Base-by-base conservation (phyloP, 108 stramenopile genomes). In the Fragilaria crotonensis region DNA sequence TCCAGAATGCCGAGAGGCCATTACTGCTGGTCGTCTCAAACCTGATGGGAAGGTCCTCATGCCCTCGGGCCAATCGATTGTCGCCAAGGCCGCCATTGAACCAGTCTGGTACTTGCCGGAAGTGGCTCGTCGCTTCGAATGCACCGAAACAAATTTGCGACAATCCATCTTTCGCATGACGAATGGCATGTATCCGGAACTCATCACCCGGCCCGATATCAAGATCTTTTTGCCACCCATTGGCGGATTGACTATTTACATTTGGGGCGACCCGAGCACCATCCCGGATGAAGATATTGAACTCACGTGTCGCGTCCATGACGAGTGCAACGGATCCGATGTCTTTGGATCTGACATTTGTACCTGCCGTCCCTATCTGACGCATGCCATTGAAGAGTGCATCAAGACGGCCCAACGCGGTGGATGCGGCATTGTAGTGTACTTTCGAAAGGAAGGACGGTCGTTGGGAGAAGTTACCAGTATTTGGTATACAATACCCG, bases 311-410 rank as follows among this genome's bases (percentile, higher is more conserved):
- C 82, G 95, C 36, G 95, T 99, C 19, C 98, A 99, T 74, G 98
- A 99, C 67, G 98, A 99, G 62, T 99, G 98, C 74, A 99, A 99
- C 57, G 98, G 98, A 32, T 83, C 80, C 49, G 98, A 99, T 66
- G 98, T 98, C 18, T 99, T 99, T 66, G 98, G 98, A 21, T 83
- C 77, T 25, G 97, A 98, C 63, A 98, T 98, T 60, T 98, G 97
- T 65, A 96, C 97, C 5, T 96, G 97, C 64, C 86, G 97, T 19
- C 98, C 98, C 0, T 99, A 98, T 73, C 81, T 99, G 56, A 97
- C 97, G 0, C 96, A 99, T 71, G 98, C 97, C 49, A 99, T 99
- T 73, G 98, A 99, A 85, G 96, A 97, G 73, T 97, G 96, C 73
- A 95, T 99, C 75, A 82, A 80, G 65, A 96, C 96, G 17, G 98